phyloP scores from a whole-genome alignment of 441 rosid genomes.

The Populus trichocarpa region DNA sequence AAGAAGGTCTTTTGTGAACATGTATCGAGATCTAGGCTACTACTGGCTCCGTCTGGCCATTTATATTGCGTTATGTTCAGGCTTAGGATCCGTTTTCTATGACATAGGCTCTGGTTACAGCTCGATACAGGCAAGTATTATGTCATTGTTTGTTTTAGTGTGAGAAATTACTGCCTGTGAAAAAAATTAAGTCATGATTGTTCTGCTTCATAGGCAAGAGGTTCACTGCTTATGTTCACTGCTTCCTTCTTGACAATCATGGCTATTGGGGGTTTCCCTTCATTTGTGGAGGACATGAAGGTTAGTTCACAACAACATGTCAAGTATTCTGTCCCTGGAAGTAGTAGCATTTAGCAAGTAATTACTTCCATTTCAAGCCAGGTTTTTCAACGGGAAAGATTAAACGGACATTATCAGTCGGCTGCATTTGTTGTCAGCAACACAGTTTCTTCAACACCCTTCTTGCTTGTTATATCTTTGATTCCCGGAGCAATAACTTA shows the following conservation, averaged over 20 bases:
- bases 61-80: conserved; percentile 34
- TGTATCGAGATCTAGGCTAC: conserved; percentile 62
- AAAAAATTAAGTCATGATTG: neutral
- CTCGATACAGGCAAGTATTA: conserved; percentile 38
- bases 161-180: too few relatives aligned
- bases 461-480: conserved; percentile 30
- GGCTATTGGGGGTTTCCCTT: conserved; percentile 61
- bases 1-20: conserved; percentile 51
- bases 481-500: conserved; percentile 47
- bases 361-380: neutral
- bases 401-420: conserved; percentile 49
- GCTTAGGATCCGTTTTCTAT: conserved; percentile 41
- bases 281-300: conserved; percentile 57
- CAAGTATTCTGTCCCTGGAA: neutral
- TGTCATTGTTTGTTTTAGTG: neutral
- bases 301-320: conserved; percentile 11
- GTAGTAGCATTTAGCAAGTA: neutral
- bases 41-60: conserved; percentile 57
- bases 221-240: conserved; percentile 45
- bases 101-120: conserved; percentile 30
- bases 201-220: conserved; percentile 36
- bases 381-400: conserved; percentile 46
- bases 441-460: conserved; percentile 43
- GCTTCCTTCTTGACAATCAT: conserved; percentile 44
- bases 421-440: conserved; percentile 39